phyloP scores from a whole-genome alignment of 306 rosid species.

The Cicer judaicum region DNA sequence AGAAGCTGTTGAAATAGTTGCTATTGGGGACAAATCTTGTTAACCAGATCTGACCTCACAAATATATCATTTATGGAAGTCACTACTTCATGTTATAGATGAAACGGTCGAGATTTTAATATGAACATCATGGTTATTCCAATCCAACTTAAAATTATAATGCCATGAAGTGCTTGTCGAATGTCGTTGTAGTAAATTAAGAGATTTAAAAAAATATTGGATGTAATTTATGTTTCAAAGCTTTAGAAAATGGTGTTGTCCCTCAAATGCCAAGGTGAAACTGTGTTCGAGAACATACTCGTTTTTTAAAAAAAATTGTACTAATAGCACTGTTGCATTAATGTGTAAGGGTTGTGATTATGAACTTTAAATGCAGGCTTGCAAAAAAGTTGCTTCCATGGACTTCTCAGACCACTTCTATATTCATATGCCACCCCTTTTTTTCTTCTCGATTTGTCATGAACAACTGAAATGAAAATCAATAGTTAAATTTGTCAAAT shows the following conservation, averaged over 20 bases:
- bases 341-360: constrained; percentile 5
- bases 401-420: constrained; percentile 3
- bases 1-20: constrained; percentile 1
- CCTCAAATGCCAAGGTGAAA: background rate
- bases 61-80: constrained; percentile 9
- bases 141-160: constrained; percentile 7
- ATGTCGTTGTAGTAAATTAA: background rate
- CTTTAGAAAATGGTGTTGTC: background rate
- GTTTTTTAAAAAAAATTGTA: background rate
- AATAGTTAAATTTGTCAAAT: background rate
- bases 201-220: background rate
- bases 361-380: constrained; percentile 2
- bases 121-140: background rate
- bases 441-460: background rate
- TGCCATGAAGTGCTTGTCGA: constrained; percentile 10
- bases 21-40: background rate
- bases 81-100: constrained; percentile 3
- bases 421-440: background rate
- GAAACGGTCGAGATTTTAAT: background rate
- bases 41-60: constrained; percentile 10
- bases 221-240: constrained; percentile 17
- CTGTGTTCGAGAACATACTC: constrained; percentile 2
- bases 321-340: constrained; percentile 5
- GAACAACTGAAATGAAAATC: constrained; percentile 13
- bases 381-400: constrained; percentile 7